Base-by-base conservation (phyloP, 768 basidiomycete species). In the Candolleomyces efflorescens region DNA sequence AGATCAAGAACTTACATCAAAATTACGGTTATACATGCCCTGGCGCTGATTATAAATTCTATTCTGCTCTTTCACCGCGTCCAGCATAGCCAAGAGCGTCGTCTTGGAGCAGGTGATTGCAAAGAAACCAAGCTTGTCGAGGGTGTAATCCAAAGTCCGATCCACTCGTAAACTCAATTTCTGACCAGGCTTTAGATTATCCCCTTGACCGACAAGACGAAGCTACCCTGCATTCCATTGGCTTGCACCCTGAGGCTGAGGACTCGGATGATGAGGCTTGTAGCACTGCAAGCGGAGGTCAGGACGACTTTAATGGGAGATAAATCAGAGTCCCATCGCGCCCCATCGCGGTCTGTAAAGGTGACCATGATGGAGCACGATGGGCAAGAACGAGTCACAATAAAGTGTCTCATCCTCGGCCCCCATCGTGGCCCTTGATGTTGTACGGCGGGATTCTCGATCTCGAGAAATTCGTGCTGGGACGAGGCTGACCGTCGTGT, bases 61-160 rank as follows among this genome's bases (percentile, higher is more conserved):
- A 45, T 38, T 57, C 49, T 60, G 53, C 44, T 23, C 13, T 26
- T 60, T 47, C 1, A 63, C 54, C 18, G 54, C 18, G 18, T 18
- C 18, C 13, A 63, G 54, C 37, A 63, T 27, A 13, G 49, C 26
- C 49, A 41, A 41, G 27, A 63, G 62, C 22, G 44, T 56, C n/a
- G 12, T 32, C 48, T 54, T 61, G 4, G 60, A 61, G 44, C 62
- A 60, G 5, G 62, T 61, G 11, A 61, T 24, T 13, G 62, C 62
- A 43, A 63, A 59, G 48, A 63, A 61, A 9, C 53, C 48, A 43
- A 60, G 54, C 45, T 27, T 58, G 46, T 59, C 52, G 3, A 59
- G 46, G 5, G 54, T 56, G 39, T 59, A 50, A 45, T 63, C 59
- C 37, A 60, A 51, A 59, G 51, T 58, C 26, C 54, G 49, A 39